Percentiles rank a stretch among this genome's conserved stretches.
Evolutionary conservation across 2,329 filamentous ascomycete species (phyloP).

Genomic region (Aspergillus luchuensis): DNA sequence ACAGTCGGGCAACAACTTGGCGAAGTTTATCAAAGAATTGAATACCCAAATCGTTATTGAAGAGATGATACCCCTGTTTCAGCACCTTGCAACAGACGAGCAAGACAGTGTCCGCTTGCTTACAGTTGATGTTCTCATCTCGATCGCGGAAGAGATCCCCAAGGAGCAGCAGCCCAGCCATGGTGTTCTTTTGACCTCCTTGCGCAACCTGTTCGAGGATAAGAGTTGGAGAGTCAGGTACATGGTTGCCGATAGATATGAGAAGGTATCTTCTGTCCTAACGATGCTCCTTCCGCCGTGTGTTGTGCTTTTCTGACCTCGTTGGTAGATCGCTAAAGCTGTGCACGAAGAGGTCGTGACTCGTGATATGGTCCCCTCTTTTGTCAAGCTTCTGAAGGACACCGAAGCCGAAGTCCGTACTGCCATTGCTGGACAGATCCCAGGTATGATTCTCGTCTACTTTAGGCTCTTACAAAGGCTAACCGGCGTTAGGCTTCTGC

Average conservation of each 20-base stretch:
- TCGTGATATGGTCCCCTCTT: constrained; percentile 90
- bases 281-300: not conserved
- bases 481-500: constrained; percentile 72
- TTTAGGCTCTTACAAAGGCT: constrained; percentile 17
- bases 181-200: constrained; percentile 83
- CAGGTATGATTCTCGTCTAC: constrained; percentile 54
- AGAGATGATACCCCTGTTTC: constrained; percentile 98
- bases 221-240: constrained; percentile 99
- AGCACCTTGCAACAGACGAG: constrained; percentile 93
- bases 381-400: constrained; percentile 96
- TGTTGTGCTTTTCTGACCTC: constrained; percentile 18
- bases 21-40: constrained; percentile 98
- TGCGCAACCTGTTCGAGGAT: constrained; percentile 94
- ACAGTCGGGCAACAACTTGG: constrained; percentile 92
- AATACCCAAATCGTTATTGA: constrained; percentile 86
- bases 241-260: constrained; percentile 98
- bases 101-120: constrained; percentile 95
- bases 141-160: constrained; percentile 93
- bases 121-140: constrained; percentile 94
- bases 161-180: constrained; percentile 98
- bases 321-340: constrained; percentile 83
- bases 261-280: constrained; percentile 69
- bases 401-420: constrained; percentile 97
- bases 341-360: constrained; percentile 96
- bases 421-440: constrained; percentile 95